Base-by-base conservation (phyloP, 306 rosid species). In the Ammopiptanthus mongolicus region DNA sequence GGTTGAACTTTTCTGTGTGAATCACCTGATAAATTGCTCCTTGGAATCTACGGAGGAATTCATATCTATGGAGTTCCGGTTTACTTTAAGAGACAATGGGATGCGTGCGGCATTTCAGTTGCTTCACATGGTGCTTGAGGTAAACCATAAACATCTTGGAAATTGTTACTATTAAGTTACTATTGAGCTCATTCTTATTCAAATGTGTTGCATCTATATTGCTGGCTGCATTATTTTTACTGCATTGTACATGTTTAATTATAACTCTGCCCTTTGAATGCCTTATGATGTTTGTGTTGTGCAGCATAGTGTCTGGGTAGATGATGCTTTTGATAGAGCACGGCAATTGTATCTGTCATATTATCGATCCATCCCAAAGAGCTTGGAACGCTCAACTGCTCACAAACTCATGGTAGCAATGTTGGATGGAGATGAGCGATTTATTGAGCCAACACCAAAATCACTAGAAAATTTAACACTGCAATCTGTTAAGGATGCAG, bases 61-160 rank as follows among this genome's bases (percentile, higher is more conserved):
- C 79, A 92, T 95, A 79, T 82, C 96, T 57, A 92, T 95, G 99
- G 99, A 95, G 86, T 95, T 95, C 58, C 99, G 99, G 80, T 95
- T 95, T 85, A 95, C 97, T 64, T 82, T 95, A 75, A 85, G 98
- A 86, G 97, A 95, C 78, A 82, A 92, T 77, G 97, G 97, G 65
- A 95, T 95, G 99, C 92, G 92, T 55, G 98, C 99, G 2, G 99
- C 99, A 82, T 95, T 95, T 82, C 99, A 95, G 81, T 84, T 95
- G 82, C 97, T 95, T 82, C 99, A 95, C 80, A 95, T 95, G 99
- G 99, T 95, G 22, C 92, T 95, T 57, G 99, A 95, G 99, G 97
- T 92, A 86, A 79, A 36, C 74, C 97, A 97, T 92, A 86, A 79
- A 36, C 74, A 58, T 63, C 57, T 76, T 57, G 39, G 17, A 79